Conservation (phyloP, 2,329 filamentous ascomycete genomes). For the Paecilomyces variotii region DNA sequence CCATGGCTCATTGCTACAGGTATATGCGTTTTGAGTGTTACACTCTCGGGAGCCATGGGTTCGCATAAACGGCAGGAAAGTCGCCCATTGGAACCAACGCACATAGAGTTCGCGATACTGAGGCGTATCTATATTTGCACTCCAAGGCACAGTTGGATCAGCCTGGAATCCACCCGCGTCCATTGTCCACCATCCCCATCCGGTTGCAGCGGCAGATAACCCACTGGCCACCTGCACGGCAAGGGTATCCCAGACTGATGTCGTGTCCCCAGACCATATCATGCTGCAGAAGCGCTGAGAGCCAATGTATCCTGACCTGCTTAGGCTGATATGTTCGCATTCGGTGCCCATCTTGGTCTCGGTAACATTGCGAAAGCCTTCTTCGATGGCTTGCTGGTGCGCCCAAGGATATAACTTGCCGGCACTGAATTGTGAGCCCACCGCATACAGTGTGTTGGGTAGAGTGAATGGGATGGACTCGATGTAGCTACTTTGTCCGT, state of each 20-base stretch:
- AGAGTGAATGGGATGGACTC: no score
- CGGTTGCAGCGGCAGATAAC: slow-evolving; percentile 22
- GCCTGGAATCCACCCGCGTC: slow-evolving; percentile 57
- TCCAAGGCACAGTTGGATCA: neutral
- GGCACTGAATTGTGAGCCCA: no score
- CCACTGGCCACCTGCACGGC: neutral
- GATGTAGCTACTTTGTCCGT: no score
- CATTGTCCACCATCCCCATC: slow-evolving; percentile 62
- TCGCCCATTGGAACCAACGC: slow-evolving; percentile 62
- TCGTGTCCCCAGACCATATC: slow-evolving; percentile 62
- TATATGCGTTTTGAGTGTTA: no score
- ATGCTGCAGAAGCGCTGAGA: slow-evolving; percentile 58
- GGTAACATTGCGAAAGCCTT: slow-evolving; percentile 31
- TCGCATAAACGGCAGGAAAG: slow-evolving; percentile 26
- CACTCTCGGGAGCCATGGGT: neutral
- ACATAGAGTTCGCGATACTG: slow-evolving; percentile 56
- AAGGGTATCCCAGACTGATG: slow-evolving; percentile 26
- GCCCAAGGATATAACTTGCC: no score
- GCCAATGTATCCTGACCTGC: slow-evolving; percentile 22
- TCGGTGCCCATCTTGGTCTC: no score
- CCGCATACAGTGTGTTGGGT: no score
- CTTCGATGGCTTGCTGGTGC: no score
- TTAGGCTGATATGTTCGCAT: no score
- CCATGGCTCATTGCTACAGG: slow-evolving; percentile 43
- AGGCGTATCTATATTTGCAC: slow-evolving; percentile 55